Evolutionary conservation across 768 basidiomycete genomes (phyloP), one percentile per base, ranked within the genome.

Genomic region (Rickenella mellea): DNA sequence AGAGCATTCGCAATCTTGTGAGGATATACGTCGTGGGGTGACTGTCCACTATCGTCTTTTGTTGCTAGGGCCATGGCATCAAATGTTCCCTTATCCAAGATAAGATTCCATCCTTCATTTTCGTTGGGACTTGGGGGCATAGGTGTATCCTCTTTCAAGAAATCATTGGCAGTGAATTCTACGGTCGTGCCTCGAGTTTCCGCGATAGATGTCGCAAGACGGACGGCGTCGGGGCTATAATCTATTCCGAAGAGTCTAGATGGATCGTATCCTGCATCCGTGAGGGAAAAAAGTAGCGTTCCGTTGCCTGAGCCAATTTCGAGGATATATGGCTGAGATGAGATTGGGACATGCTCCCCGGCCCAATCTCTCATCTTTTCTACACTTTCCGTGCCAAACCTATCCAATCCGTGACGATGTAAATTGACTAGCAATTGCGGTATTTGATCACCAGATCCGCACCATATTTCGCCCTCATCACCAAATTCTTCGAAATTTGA

Each of bases 391-490:
- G 71, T 65, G 6, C 88, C 87, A 53, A 91, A 91, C 87, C 88
- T 89, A 26, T 39, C 11, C 12, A 29, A 48, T 30, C 35, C n/a
- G 32, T 29, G 25, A 42, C 14, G 33, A 5, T 15, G 46, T 20
- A 22, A 17, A 39, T 25, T 19, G 27, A 25, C 11, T n/a, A 6
- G 17, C 29, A 19, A 25, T 5, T 20, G 4, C 4, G 27, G 17
- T 17, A 8, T 15, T 17, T 6, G 10, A 19, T 14, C 10, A 1
- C 8, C 30, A 15, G n/a, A 20, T 11, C 57, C 73, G 42, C 48
- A 86, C 88, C 88, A 91, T 20, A 87, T 68, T 59, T 91, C 88
- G 27, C 88, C 88, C 58, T 88, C 85, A 54, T 90, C 85, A 15
- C 83, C 80, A 24, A 78, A 75, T 39, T 87, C 88, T 24, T 76